Base-by-base conservation (phyloP, 2,329 filamentous ascomycete species). In the Botryosphaeria dothidea region DNA sequence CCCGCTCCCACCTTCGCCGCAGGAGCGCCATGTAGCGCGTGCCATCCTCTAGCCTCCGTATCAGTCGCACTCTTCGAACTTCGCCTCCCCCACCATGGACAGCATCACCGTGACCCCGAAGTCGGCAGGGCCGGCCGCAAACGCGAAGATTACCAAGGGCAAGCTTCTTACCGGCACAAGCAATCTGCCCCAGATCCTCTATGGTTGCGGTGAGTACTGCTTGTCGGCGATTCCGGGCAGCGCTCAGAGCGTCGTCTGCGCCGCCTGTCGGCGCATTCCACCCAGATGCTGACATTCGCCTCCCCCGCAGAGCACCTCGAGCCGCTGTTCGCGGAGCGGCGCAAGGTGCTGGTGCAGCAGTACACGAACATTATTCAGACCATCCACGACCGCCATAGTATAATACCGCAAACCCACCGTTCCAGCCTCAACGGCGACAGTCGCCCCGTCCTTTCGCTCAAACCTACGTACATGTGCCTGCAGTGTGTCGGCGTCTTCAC, bases 301-400 rank as follows among this genome's bases (percentile, higher is more conserved):
- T 29, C 17, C n/a, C 17, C 8, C 19, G 13, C 72, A 93, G 91
- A 92, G 75, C 91, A 93, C 77, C 84, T 92, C 56, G 88, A 91
- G 74, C 81, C 84, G 25, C 85, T 93, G 66, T 82, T 92, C 51
- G 85, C 87, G 67, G 86, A 88, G 67, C 85, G 86, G 17, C 88
- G 87, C 77, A 89, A 90, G 70, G 88, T 84, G 67, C 90, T 89
- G 21, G 86, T 91, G 66, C 82, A 86, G 64, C 86, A 91, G 71
- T 93, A 93, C 78, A 90, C 89, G 73, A 85, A 86, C 72, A 86
- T 92, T 66, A 81, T 93, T 43, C 84, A 88, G 66, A 86, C 86
- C 65, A 88, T 93, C 68, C 89, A 90, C 77, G 89, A 92, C 75
- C 83, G 85, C 67, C 86, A 82, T 56, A 87, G 85, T 61, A 83